Base-by-base conservation (phyloP, 1,284 basidiomycete genomes). In the Austropuccinia psidii region DNA sequence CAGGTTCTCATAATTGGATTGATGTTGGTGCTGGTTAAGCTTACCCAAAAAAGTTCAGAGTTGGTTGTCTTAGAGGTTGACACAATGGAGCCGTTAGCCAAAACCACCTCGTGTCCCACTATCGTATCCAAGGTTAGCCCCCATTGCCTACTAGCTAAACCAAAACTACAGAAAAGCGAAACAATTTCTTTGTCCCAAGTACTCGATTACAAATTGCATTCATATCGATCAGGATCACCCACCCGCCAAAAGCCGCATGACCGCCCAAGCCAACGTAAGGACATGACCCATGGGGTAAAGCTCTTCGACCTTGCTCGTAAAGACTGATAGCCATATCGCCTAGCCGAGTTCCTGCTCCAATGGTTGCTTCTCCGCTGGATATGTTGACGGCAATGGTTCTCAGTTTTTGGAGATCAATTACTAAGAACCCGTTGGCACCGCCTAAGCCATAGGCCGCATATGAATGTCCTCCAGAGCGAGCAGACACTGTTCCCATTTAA, bases 271-370 rank as follows among this genome's bases (percentile, higher is more conserved):
- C 81, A 24, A 82, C 81, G 17, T 77, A 77, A 1, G 81, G 77
- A 54, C 80, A 81, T 7, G 78, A 78, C 1, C 81, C 81, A 24
- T 80, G 80, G 0, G 79, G 76, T 67, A 81, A 76, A 15, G 77
- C 81, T 15, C 78, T 75, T 70, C 43, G 43, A 19, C 77, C 79
- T 39, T 79, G 73, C 4, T 74, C 45, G 74, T 79, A 78, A 5
- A 82, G 75, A 6, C 75, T 77, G 39, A 81, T 77, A 35, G 79
- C 79, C 8, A 82, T 78, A 55, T 81, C 81, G 1, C 81, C 81
- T 0, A 82, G 75, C 5, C 79, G 62, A n/a, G 77, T 77, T 6
- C 80, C 81, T 0, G 78, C 78, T 1, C 78, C 78, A 0, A 82
- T 75, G 8, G 74, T 54, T 21, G 79, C 81, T 17, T 75, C 74